phyloP scores from a whole-genome alignment of 75 land plant species.

The Chamaecyparis obtusa region DNA sequence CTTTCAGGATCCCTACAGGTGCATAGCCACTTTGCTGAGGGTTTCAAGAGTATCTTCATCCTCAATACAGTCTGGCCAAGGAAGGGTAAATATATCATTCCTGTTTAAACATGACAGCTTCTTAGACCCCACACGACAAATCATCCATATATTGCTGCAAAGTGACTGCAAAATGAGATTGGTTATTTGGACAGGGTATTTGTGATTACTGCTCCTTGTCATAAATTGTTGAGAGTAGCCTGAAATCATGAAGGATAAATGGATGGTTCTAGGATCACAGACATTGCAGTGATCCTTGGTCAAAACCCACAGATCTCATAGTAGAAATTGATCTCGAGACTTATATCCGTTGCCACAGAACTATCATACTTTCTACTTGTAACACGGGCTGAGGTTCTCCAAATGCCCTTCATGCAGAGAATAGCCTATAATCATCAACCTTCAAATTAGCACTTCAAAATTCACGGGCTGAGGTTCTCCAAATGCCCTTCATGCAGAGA shows the following conservation, averaged over 20 bases:
- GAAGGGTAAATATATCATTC: neutral
- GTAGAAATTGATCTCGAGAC: neutral
- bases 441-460: neutral
- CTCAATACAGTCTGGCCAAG: neutral
- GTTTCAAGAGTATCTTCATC: neutral
- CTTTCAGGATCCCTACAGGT: too few relatives aligned
- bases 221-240: neutral
- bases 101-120: neutral
- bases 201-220: neutral
- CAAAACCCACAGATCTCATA: neutral
- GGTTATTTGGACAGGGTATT: neutral
- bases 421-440: constrained; percentile 1
- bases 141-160: constrained; percentile 5
- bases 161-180: neutral
- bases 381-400: neutral
- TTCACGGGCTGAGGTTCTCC: too few relatives aligned
- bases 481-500: neutral
- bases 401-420: neutral
- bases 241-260: neutral
- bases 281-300: neutral
- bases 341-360: neutral
- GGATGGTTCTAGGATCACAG: neutral
- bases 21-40: too few relatives aligned
- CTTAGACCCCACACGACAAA: neutral
- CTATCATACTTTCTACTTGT: neutral